Evolutionary conservation across 805 yeast genomes (phyloP), one percentile per base, ranked within the genome.

Genomic region (Schwanniomyces vanrijiae): DNA sequence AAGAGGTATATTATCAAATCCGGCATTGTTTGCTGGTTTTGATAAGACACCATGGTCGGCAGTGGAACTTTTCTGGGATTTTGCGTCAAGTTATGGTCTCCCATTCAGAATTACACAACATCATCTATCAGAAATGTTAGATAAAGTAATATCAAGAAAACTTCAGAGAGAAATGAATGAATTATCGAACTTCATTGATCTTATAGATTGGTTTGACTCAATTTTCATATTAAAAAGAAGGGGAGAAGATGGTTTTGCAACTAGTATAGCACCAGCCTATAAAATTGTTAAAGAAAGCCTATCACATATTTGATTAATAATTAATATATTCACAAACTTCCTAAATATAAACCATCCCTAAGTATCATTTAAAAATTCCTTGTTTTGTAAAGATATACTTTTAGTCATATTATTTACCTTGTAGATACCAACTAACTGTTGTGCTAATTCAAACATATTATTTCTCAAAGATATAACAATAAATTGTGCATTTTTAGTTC

Each of bases 401-500:
- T 78, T 78, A 2, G 98, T 91, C 91, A 82, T 89, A 68, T 92
- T 92, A 56, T 86, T 82, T 49, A 87, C 91, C 66, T 95, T 94
- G 74, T 91, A 95, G 50, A 94, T 90, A 9, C 99, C 99, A 29
- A 94, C 96, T 54, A 94, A 75, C 60, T 90, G 94, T 56, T 90
- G 87, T 2, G 99, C 95, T 51, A 94, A 76, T 69, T 94, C 99
- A 66, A 95, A 94, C 99, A 94, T 94, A 64, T 95, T 94, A 66
- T 94, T 92, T 67, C 99, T 80, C 58, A 94, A 76, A 0, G 98
- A 92, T 38, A 94, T 94, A 28, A 94, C 99, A 60, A 94, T 82
- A 58, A 94, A 94, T 64, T 94, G 99, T 0, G 97, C 99, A 66
- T 92, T 90, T 68, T 88, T 88, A 2, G 99, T 95, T 43, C 97